phyloP scores from a whole-genome alignment of 768 basidiomycete genomes.

The Suillus decipiens region DNA sequence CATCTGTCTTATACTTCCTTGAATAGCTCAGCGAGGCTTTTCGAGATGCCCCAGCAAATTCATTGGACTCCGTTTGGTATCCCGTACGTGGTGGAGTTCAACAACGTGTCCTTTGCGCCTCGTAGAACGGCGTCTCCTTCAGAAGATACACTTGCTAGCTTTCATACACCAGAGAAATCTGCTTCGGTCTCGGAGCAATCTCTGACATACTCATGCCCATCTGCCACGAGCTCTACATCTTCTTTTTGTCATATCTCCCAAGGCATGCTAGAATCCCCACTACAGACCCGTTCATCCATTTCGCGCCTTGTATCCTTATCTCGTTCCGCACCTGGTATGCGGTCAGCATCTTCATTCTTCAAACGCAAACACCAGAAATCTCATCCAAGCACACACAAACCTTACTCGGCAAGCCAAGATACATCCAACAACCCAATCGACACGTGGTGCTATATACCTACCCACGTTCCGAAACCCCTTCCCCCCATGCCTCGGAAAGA shows the following conservation, averaged over 20 bases:
- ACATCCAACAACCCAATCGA: constrained; percentile 7
- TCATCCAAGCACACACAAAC: neutral
- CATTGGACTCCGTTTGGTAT: constrained; percentile 32
- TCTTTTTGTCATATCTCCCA: constrained; percentile 29
- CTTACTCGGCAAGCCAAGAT: constrained; percentile 4
- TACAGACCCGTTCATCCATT: constrained; percentile 18
- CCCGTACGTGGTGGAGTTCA: constrained; percentile 32
- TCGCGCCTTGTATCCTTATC: constrained; percentile 15
- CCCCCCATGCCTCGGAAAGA: constrained; percentile 17
- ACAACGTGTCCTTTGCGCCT: constrained; percentile 25
- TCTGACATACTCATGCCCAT: constrained; percentile 10
- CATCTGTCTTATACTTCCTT: neutral
- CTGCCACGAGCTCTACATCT: constrained; percentile 20
- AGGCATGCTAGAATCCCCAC: constrained; percentile 12
- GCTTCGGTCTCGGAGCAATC: constrained; percentile 8
- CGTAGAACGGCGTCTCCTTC: neutral
- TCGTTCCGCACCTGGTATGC: constrained; percentile 19
- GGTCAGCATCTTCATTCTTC: constrained; percentile 26
- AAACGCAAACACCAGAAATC: constrained; percentile 21
- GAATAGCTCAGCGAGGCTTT: neutral
- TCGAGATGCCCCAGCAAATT: constrained; percentile 25
- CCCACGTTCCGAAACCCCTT: constrained; percentile 19
- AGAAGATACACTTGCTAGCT: neutral
- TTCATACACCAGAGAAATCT: constrained; percentile 4
- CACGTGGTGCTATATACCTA: constrained; percentile 13